Percentiles rank a stretch among this genome's conserved stretches.
Conservation (phyloP, 371 early-diverging fungal species). For the Sporodiniella umbellata region DNA sequence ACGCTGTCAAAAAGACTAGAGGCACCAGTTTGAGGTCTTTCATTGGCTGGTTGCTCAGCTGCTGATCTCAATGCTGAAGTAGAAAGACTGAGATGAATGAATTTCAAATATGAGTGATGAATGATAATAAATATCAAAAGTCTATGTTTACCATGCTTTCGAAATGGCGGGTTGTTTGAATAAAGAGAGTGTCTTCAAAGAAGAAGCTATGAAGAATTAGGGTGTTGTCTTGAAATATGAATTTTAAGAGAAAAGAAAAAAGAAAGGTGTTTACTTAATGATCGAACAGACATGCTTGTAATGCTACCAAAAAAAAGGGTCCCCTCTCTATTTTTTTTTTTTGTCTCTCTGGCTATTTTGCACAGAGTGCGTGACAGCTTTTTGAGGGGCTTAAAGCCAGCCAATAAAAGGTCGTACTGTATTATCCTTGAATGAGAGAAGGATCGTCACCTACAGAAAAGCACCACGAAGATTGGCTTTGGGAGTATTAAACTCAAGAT, state of each 20-base stretch:
- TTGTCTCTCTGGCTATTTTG: no score
- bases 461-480: no score
- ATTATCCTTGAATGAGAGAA: slow-evolving; percentile 11
- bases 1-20: slow-evolving; percentile 59
- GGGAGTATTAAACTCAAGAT: no score
- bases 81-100: slow-evolving; percentile 19
- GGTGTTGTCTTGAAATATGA: no score
- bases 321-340: not conserved
- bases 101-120: no score
- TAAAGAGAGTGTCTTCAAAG: slow-evolving; percentile 17
- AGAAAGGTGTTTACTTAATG: not conserved
- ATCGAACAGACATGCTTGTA: not conserved
- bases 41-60: slow-evolving; percentile 20
- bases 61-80: slow-evolving; percentile 18
- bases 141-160: slow-evolving; percentile 14
- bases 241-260: not conserved
- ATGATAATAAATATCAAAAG: no score
- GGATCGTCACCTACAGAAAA: slow-evolving; percentile 37
- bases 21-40: slow-evolving; percentile 50
- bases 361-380: not conserved
- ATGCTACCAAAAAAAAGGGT: not conserved
- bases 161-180: slow-evolving; percentile 14
- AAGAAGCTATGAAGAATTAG: slow-evolving; percentile 8
- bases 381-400: not conserved
- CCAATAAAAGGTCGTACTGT: not conserved